Evolutionary conservation across 306 rosid genomes (phyloP), one percentile per base, ranked within the genome.

Genomic region (Quercus glauca): DNA sequence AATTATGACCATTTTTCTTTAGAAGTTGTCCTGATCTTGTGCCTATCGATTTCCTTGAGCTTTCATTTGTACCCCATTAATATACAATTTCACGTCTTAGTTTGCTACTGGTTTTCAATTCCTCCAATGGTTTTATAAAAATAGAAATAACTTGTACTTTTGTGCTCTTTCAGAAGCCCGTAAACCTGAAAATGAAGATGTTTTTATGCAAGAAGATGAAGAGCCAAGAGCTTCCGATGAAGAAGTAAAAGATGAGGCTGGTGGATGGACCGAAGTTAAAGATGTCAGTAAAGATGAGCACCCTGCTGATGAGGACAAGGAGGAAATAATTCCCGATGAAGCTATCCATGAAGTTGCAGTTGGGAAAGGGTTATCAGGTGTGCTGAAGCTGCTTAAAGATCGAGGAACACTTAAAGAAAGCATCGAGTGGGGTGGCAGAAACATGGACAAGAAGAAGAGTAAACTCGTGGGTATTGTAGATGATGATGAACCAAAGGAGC

Each of bases 381-480:
- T 83, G n/a, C 79, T 95, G 82, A 89, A 83, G 85, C 87, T 95
- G 61, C 96, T 95, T 82, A 89, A 95, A 83, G 98, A 93, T 1
- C 89, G 99, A 76, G 99, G 98, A 60, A 90, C 95, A 37, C 96
- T 95, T 55, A 95, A 95, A 85, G 97, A 95, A 88, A 90, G 85
- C 80, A 71, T 91, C 72, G 98, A 95, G 64, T 95, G 98, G 98
- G 98, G 99, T 82, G 99, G 99, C 78, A 93, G 98, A 88, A 95
- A 93, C 88, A 93, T 95, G 99, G 99, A 95, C 80, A 95, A 95
- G 90, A 95, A 93, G 83, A 95, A 91, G 85, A 88, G 98, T 87
- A 95, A 95, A 83, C 89, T 95, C 81, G 87, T 93, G 76, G 99
- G 98, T 79, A 84, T 95, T 2, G 77, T 91, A 19, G 97, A 89